A percentile compares a stretch with the other conserved stretches of the same genome.
Conservation (phyloP, 1,284 basidiomycete genomes). For the Cystobasidium pallidum region DNA sequence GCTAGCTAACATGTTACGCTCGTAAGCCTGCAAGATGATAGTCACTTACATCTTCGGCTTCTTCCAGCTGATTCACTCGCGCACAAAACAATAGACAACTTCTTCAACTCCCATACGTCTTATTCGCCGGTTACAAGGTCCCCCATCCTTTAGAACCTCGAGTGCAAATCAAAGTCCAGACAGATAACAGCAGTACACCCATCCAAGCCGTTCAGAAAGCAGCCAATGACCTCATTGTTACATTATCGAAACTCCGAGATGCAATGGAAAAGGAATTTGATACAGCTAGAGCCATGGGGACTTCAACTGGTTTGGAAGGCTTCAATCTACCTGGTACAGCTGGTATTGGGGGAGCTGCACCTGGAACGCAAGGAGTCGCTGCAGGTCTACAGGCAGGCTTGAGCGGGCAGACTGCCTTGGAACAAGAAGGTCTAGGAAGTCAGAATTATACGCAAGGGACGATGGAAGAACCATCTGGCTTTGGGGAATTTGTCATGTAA, state of each 20-base stretch:
- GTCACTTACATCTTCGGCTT: slow-evolving; percentile 32
- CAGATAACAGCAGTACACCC: slow-evolving; percentile 83
- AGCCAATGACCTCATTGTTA: slow-evolving; percentile 78
- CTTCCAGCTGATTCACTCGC: neutral
- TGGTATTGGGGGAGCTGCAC: slow-evolving; percentile 13
- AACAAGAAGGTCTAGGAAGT: slow-evolving; percentile 11
- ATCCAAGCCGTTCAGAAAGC: slow-evolving; percentile 81
- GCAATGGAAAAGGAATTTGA: slow-evolving; percentile 61
- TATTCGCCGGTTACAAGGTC: slow-evolving; percentile 97
- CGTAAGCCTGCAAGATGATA: slow-evolving; percentile 65
- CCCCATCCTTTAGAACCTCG: slow-evolving; percentile 94
- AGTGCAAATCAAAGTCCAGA: slow-evolving; percentile 93
- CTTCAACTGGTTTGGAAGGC: slow-evolving; percentile 30
- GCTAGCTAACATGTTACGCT: slow-evolving; percentile 89
- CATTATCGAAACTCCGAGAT: slow-evolving; percentile 62
- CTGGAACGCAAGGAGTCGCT: slow-evolving; percentile 8
- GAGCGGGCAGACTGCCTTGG: neutral
- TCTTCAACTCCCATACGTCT: slow-evolving; percentile 76
- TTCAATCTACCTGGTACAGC: slow-evolving; percentile 10
- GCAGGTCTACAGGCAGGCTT: neutral
- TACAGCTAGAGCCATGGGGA: slow-evolving; percentile 36
- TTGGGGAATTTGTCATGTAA: slow-evolving; percentile 19
- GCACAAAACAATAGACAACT: slow-evolving; percentile 68
- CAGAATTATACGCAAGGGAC: slow-evolving; percentile 14
- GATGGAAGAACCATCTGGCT: slow-evolving; percentile 12